phyloP scores from a whole-genome alignment of 129 eudicot genomes.

The Tagetes erecta region DNA sequence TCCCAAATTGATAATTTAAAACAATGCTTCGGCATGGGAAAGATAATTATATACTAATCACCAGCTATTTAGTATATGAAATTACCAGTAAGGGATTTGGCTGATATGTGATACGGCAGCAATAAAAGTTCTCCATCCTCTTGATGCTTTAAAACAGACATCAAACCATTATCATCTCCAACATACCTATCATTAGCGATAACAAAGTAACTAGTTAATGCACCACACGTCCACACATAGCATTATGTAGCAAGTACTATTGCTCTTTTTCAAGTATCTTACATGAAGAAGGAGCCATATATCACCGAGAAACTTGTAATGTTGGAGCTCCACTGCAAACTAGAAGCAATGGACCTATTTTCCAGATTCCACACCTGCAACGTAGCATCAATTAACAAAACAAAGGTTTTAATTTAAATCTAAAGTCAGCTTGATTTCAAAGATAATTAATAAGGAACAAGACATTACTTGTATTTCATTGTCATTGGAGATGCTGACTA shows the following conservation, averaged over 20 bases:
- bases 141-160: constrained; percentile 70
- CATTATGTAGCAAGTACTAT: constrained; percentile 4
- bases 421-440: constrained; percentile 4
- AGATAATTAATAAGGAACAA: neutral
- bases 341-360: constrained; percentile 63
- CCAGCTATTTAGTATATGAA: neutral
- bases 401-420: constrained; percentile 9
- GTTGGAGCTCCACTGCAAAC: constrained; percentile 83
- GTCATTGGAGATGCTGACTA: constrained; percentile 80
- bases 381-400: constrained; percentile 18
- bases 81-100: constrained; percentile 67
- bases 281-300: constrained; percentile 82
- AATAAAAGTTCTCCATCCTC: constrained; percentile 60
- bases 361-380: constrained; percentile 88
- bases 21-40: neutral
- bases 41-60: neutral
- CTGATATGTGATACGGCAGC: constrained; percentile 67
- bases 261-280: constrained; percentile 22
- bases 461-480: constrained; percentile 69
- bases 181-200: constrained; percentile 61
- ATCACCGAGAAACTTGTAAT: constrained; percentile 85
- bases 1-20: constrained; percentile 5
- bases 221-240: neutral
- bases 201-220: constrained; percentile 21
- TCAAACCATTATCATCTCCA: constrained; percentile 85